Evolutionary conservation across 2,329 filamentous ascomycete genomes (phyloP).

Genomic region (Penicillium capsulatum): DNA sequence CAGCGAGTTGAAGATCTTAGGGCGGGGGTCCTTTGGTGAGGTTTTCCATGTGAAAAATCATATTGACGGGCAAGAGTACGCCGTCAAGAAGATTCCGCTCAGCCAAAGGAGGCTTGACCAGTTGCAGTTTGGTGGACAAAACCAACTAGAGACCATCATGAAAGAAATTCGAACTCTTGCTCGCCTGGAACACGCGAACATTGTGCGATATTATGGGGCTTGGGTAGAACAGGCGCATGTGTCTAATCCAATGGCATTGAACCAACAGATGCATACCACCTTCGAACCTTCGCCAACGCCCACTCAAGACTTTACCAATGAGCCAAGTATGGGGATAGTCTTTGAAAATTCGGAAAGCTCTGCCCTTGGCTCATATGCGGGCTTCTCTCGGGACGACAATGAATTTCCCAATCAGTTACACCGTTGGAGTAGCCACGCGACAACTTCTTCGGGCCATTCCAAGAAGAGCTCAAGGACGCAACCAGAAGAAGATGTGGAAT

Average conservation of each 20-base stretch:
- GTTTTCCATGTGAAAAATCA: constrained; percentile 60
- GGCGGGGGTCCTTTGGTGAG: constrained; percentile 62
- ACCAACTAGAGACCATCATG: constrained; percentile 55
- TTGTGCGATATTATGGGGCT: constrained; percentile 62
- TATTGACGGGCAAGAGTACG: constrained; percentile 60
- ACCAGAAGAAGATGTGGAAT: constrained; percentile 47
- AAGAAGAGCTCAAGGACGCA: constrained; percentile 39
- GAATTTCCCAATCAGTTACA: constrained; percentile 19
- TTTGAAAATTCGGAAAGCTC: constrained; percentile 38
- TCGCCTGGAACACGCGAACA: constrained; percentile 59
- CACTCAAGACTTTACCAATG: constrained; percentile 19
- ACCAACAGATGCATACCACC: constrained; percentile 3
- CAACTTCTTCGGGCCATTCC: constrained; percentile 40
- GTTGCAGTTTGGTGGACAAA: constrained; percentile 50
- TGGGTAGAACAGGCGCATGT: constrained; percentile 56
- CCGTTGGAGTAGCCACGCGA: constrained; percentile 34
- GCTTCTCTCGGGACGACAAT: constrained; percentile 18
- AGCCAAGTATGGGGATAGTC: constrained; percentile 38
- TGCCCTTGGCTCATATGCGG: no score
- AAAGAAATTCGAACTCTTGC: constrained; percentile 61
- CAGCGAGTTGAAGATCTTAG: constrained; percentile 53
- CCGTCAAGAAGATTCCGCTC: constrained; percentile 62
- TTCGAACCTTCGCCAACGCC: constrained; percentile 17
- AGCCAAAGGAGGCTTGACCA: constrained; percentile 50
- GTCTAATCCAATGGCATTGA: constrained; percentile 9